Evolutionary conservation across 2,329 filamentous ascomycete species (phyloP).

Genomic region (Arthroderma uncinatum): DNA sequence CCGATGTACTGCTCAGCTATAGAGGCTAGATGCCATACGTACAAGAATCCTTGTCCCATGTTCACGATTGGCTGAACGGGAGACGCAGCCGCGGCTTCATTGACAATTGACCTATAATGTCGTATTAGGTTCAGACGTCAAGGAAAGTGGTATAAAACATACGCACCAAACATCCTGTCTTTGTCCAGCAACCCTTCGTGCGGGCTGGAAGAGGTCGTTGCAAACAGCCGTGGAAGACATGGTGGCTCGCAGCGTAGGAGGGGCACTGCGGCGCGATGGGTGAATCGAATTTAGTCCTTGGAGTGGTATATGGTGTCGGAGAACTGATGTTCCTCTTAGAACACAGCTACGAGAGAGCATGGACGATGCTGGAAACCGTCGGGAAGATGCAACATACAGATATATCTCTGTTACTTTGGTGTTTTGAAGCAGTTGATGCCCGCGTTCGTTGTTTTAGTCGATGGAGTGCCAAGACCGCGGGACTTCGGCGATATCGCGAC

Average conservation of each 20-base stretch:
- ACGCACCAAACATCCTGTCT: conserved; percentile 41
- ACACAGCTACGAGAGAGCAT: background rate
- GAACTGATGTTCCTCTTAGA: background rate
- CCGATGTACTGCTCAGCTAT: background rate
- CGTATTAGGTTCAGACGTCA: background rate
- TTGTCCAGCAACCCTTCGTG: conserved; percentile 39
- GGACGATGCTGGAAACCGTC: background rate
- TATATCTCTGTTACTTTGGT: background rate
- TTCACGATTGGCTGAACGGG: conserved; percentile 56
- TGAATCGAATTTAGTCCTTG: background rate
- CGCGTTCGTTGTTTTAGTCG: background rate
- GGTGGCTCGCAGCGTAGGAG: conserved; percentile 8
- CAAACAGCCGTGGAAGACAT: conserved; percentile 32
- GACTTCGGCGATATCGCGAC: background rate
- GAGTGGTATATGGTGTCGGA: background rate
- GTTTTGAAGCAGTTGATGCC: background rate
- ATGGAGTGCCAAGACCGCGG: background rate
- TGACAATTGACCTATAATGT: conserved; percentile 50
- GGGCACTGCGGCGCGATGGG: background rate
- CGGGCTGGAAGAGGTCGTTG: conserved; percentile 36
- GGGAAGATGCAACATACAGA: background rate
- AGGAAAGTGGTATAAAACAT: conserved; percentile 6
- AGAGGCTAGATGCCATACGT: conserved; percentile 19
- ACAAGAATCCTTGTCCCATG: conserved; percentile 55
- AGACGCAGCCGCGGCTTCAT: conserved; percentile 54